phyloP scores from a whole-genome alignment of 768 basidiomycete genomes.

The Kwoniella pini region DNA sequence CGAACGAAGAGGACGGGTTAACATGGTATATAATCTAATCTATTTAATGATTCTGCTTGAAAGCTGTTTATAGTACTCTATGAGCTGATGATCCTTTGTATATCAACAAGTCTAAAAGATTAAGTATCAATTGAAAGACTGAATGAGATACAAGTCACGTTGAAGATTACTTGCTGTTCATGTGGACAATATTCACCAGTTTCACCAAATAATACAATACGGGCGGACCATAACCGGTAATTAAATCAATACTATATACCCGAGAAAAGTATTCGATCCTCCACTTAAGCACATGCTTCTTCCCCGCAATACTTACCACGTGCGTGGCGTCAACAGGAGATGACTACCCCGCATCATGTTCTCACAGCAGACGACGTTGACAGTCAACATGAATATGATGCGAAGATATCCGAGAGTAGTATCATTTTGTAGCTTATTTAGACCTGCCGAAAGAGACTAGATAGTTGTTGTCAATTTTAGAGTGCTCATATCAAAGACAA shows the following conservation, averaged over 20 bases:
- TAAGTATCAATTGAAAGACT: no score
- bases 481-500: background rate
- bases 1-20: slow-evolving; percentile 1
- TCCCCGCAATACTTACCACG: slow-evolving; percentile 9
- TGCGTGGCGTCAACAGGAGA: slow-evolving; percentile 18
- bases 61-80: background rate
- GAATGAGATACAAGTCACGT: background rate
- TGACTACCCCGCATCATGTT: slow-evolving; percentile 8
- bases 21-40: background rate
- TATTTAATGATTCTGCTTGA: background rate
- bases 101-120: background rate
- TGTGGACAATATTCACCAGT: background rate
- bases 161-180: background rate
- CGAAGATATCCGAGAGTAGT: background rate
- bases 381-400: background rate
- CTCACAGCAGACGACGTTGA: slow-evolving; percentile 7
- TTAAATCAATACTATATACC: background rate
- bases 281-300: background rate
- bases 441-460: no score
- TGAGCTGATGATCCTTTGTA: background rate
- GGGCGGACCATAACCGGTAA: slow-evolving; percentile 9
- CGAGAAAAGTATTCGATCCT: background rate
- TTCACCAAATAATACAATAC: background rate
- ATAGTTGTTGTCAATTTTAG: background rate
- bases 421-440: no score